Conservation (phyloP, 305 asterid genomes). For the Andrographis paniculata region DNA sequence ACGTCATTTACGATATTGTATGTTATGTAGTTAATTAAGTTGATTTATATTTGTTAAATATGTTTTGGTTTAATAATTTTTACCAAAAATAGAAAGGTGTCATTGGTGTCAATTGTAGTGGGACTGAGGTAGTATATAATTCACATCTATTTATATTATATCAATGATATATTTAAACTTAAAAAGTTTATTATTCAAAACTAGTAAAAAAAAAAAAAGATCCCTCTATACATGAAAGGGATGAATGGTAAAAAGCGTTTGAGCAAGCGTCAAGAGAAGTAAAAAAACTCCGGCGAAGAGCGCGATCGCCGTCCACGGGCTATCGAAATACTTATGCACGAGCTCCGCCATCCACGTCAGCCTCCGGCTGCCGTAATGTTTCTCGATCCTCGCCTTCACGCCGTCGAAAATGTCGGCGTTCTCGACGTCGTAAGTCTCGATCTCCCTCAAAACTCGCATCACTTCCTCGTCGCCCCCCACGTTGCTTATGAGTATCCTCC, state of each 20-base stretch:
- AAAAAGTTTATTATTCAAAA: no score
- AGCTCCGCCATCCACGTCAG: not conserved
- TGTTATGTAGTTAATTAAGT: no score
- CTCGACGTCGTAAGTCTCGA: slow-evolving; percentile 10
- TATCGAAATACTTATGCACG: not conserved
- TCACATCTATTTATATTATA: no score
- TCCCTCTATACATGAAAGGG: not conserved
- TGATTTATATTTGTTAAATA: no score
- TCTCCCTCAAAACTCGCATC: slow-evolving; percentile 5
- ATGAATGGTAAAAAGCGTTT: not conserved
- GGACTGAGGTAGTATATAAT: no score
- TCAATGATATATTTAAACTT: no score
- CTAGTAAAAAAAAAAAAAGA: no score
- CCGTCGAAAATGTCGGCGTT: not conserved
- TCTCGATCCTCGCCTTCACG: not conserved
- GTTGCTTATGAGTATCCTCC: slow-evolving; percentile 10
- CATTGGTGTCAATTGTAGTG: no score
- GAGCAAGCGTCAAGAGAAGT: not conserved
- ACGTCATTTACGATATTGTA: no score
- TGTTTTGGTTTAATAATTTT: no score
- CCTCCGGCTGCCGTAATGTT: not conserved
- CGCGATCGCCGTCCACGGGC: not conserved
- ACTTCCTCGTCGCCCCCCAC: slow-evolving; percentile 19
- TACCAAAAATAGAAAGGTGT: no score
- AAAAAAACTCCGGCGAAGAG: not conserved